phyloP scores from a whole-genome alignment of 805 yeast genomes.

The Candida vartiovaarae region DNA sequence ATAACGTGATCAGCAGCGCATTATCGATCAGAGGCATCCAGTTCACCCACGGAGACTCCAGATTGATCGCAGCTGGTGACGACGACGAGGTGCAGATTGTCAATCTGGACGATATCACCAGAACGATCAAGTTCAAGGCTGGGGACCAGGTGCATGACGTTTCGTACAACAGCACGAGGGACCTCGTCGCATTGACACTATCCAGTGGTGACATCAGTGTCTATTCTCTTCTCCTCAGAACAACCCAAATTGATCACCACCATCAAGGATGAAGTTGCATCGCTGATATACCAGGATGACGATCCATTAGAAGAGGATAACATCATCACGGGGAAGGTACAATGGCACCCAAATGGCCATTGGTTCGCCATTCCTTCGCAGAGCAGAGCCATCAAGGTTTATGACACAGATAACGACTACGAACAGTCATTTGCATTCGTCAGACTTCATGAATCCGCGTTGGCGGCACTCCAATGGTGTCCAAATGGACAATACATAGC shows the following conservation, averaged over 20 bases:
- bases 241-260: conserved; percentile 44
- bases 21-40: conserved; percentile 41
- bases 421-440: conserved; percentile 13
- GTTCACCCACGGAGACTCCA: conserved; percentile 55
- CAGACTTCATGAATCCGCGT: conserved; percentile 21
- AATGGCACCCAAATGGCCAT: conserved; percentile 70
- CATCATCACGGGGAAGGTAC: conserved; percentile 44
- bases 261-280: conserved; percentile 33
- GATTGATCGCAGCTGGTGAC: conserved; percentile 60
- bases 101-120: conserved; percentile 27
- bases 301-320: conserved; percentile 30
- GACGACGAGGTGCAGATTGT: conserved; percentile 49
- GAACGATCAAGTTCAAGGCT: conserved; percentile 27
- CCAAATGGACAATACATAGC: conserved; percentile 58
- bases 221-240: conserved; percentile 44
- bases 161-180: conserved; percentile 50
- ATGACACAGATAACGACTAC: conserved; percentile 16
- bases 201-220: conserved; percentile 54
- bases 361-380: conserved; percentile 61
- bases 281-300: conserved; percentile 34
- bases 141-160: conserved; percentile 52
- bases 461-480: conserved; percentile 43
- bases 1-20: conserved; percentile 19
- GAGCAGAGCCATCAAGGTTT: conserved; percentile 39
- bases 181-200: conserved; percentile 49